Base-by-base conservation (phyloP, 768 basidiomycete genomes). In the Tulasnella sp. region DNA sequence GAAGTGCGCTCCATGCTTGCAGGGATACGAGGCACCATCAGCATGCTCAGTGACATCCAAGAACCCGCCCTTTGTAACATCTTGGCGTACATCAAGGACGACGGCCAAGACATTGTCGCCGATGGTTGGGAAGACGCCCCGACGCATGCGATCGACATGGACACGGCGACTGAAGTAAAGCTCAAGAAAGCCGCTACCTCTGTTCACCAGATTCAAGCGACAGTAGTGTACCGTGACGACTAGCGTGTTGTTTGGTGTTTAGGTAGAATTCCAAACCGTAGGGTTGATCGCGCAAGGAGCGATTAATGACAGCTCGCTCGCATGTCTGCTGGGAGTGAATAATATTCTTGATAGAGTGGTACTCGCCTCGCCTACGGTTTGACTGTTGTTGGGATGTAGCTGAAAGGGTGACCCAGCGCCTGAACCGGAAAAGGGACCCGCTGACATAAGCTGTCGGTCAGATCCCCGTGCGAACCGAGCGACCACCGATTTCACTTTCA, bases 41-140 rank as follows among this genome's bases (percentile, higher is more conserved):
- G 71, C 62, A 72, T 72, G 71, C 71, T 72, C 17, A 72, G 71
- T 44, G 71, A 72, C 11, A 72, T 72, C 59, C 59, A 72, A 64
- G 71, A 72, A 32, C 71, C 71, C 3, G 62, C 71, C 62, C 71
- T 72, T 29, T 72, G 71, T 62, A 72, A 72, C 59, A 72, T 72
- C 35, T n/a, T 72, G 32, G 71, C 44, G n/a, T 66, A 72, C 32
- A 26, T 72, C 16, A 65, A 65, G 36, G 71, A 40, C 12, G 71
- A 72, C 26, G 71, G 22, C 17, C 35, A 29, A 35, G 44, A 52
- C 36, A 34, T 17, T n/a, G 35, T 12, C 11, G 37, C 62, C 36
- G 71, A 63, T 64, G 71, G 37, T 11, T 72, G 71, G 71, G 71
- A 72, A 26, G 71, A 72, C 39, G 59, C 71, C 22, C 62, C 36